phyloP scores from a whole-genome alignment of 257 asterid species.

The Nyctanthes arbortristis region DNA sequence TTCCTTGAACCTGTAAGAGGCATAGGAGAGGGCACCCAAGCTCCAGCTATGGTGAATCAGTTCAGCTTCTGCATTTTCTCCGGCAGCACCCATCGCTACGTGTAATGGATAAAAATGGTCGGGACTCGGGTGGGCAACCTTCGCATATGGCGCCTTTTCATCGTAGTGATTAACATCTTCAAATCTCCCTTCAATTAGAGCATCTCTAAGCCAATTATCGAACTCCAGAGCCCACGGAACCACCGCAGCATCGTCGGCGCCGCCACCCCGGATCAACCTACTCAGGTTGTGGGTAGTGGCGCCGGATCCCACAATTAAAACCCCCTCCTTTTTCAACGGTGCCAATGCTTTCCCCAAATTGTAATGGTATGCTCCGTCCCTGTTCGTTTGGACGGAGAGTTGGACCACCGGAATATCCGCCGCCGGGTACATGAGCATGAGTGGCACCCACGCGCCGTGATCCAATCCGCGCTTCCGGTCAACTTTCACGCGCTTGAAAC shows the following conservation, averaged over 20 bases:
- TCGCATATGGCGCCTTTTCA: constrained; percentile 53
- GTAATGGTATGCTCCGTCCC: constrained; percentile 50
- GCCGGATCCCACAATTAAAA: constrained; percentile 47
- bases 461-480: constrained; percentile 57
- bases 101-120: constrained; percentile 66
- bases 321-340: constrained; percentile 49
- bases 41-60: constrained; percentile 62
- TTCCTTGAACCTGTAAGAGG: constrained; percentile 46
- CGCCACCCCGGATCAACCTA: constrained; percentile 17
- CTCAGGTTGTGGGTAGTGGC: constrained; percentile 55
- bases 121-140: constrained; percentile 50
- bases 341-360: constrained; percentile 48
- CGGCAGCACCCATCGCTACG: constrained; percentile 72
- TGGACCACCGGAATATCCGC: constrained; percentile 64
- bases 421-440: constrained; percentile 66
- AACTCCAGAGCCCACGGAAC: constrained; percentile 50
- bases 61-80: constrained; percentile 45
- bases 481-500: constrained; percentile 39
- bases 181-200: constrained; percentile 46
- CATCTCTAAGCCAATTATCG: constrained; percentile 47
- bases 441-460: constrained; percentile 74
- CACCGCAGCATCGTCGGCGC: constrained; percentile 27
- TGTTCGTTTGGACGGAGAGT: constrained; percentile 54
- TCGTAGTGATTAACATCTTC: constrained; percentile 48
- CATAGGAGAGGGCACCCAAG: constrained; percentile 47